Conservation (phyloP, 257 asterid genomes). For the Rubia yunnanensis region DNA sequence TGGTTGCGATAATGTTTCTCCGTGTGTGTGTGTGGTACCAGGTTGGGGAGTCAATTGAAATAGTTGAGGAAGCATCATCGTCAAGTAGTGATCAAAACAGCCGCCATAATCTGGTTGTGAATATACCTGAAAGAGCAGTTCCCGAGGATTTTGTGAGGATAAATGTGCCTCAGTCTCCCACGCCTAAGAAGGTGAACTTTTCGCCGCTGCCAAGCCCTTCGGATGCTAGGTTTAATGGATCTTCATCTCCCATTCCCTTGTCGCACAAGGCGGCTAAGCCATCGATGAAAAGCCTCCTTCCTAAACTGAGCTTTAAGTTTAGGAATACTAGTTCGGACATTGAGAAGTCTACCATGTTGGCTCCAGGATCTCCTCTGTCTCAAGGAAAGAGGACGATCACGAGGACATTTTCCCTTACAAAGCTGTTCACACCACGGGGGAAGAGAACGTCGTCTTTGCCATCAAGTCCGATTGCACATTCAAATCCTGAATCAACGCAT, state of each 20-base stretch:
- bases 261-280: slow-evolving; percentile 46
- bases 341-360: slow-evolving; percentile 66
- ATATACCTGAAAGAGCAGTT: slow-evolving; percentile 29
- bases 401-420: slow-evolving; percentile 61
- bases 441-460: slow-evolving; percentile 77
- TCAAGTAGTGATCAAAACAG: slow-evolving; percentile 17
- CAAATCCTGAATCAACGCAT: slow-evolving; percentile 74
- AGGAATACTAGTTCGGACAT: slow-evolving; percentile 52
- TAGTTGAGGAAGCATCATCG: slow-evolving; percentile 46
- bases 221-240: slow-evolving; percentile 31
- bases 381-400: slow-evolving; percentile 38
- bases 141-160: slow-evolving; percentile 39
- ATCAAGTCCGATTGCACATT: slow-evolving; percentile 55
- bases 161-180: slow-evolving; percentile 60
- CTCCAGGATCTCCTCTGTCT: slow-evolving; percentile 48
- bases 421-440: slow-evolving; percentile 46
- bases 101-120: slow-evolving; percentile 20
- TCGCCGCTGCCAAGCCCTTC: slow-evolving; percentile 82
- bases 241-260: slow-evolving; percentile 43
- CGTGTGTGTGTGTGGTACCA: slow-evolving; percentile 13
- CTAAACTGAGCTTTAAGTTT: slow-evolving; percentile 70
- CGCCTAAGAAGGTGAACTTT: slow-evolving; percentile 69
- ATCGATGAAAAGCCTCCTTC: slow-evolving; percentile 51
- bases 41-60: slow-evolving; percentile 65
- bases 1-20: background rate